Percentiles rank a stretch among this genome's conserved stretches.
Conservation (phyloP, 768 basidiomycete species). For the Punctularia strigosozonata region DNA sequence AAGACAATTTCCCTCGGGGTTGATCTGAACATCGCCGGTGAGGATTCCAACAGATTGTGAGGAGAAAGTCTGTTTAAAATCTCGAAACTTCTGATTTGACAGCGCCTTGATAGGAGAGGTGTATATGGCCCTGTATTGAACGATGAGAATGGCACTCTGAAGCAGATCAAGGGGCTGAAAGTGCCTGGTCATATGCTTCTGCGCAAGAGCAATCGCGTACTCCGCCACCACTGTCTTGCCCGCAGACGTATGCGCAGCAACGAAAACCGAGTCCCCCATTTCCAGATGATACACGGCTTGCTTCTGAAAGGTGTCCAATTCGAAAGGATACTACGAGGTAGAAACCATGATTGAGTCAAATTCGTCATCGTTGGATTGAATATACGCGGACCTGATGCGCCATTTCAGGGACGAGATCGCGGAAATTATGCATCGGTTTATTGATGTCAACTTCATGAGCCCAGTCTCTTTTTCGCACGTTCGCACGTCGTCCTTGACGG, state of each 20-base stretch:
- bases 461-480: conserved; percentile 83
- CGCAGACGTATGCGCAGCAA: conserved; percentile 99
- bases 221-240: conserved; percentile 99
- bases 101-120: conserved; percentile 98
- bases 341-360: conserved; percentile 2
- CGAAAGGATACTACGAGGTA: conserved; percentile 80
- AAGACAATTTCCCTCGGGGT: conserved; percentile 92
- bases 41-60: conserved; percentile 87
- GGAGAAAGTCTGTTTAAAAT: conserved; percentile 95
- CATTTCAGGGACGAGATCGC: conserved; percentile 91
- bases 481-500: conserved; percentile 29
- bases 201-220: conserved; percentile 94
- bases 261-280: conserved; percentile 95
- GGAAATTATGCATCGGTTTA: conserved; percentile 79
- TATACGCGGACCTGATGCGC: conserved; percentile 60
- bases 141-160: background rate
- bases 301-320: conserved; percentile 96
- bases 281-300: conserved; percentile 97
- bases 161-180: background rate
- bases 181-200: conserved; percentile 91
- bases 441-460: conserved; percentile 95
- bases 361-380: background rate
- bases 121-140: conserved; percentile 75
- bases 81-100: conserved; percentile 97
- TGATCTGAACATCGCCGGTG: conserved; percentile 98